Evolutionary conservation across 164 flowering plant species (phyloP).

Genomic region (Tinospora cordifolia): DNA sequence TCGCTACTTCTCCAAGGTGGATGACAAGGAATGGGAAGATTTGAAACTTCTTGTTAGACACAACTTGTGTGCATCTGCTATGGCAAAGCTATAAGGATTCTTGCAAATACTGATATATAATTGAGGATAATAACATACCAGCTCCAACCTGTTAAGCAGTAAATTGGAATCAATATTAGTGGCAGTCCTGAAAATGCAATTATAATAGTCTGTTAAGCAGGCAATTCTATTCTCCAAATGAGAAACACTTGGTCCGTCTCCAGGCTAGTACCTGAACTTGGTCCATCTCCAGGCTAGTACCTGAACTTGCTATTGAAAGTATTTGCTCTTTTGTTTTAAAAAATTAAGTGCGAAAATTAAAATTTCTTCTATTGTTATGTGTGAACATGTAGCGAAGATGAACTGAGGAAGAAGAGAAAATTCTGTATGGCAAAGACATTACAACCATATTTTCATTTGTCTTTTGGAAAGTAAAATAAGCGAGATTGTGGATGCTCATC

Average conservation of each 20-base stretch:
- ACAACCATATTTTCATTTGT: neutral
- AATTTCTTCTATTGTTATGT: neutral
- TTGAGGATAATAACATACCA: neutral
- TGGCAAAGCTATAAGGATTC: constrained; percentile 51
- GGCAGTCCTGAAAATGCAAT: neutral
- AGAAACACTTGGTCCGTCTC: neutral
- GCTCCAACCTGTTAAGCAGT: neutral
- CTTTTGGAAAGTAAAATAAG: neutral
- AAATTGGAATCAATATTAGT: constrained; percentile 1
- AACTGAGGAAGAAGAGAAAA: neutral
- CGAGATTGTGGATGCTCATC: neutral
- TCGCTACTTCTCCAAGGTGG: constrained; percentile 52
- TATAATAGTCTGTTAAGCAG: neutral
- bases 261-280: neutral
- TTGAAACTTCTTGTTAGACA: constrained; percentile 50
- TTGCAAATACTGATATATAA: neutral
- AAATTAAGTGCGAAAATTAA: neutral
- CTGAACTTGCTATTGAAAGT: neutral
- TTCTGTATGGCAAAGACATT: neutral
- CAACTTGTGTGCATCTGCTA: constrained; percentile 36
- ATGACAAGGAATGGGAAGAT: constrained; percentile 69
- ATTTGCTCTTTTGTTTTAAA: neutral
- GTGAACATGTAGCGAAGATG: neutral
- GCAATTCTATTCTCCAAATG: neutral
- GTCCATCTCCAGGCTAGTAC: constrained; percentile 1